These are phyloP conservation scores for Neurospora sublineolata DNA, from an alignment of 495 filamentous ascomycete genomes.

Conservation along the genomic window DNA sequence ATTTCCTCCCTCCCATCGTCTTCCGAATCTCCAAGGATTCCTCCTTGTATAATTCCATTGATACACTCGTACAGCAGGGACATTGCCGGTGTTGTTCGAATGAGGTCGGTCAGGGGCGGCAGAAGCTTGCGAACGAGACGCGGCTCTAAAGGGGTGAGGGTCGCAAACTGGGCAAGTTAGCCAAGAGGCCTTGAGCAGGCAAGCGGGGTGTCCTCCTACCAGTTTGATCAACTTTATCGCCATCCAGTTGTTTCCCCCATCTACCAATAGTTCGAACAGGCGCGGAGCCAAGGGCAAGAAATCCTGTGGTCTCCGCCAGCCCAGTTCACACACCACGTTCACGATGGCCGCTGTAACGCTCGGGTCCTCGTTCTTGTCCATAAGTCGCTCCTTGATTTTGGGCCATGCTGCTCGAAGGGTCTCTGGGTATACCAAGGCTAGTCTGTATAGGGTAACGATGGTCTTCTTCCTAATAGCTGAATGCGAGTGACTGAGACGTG, in stretches of 20 bases:
- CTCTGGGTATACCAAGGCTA: slow-evolving; percentile 90
- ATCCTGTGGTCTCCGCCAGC: slow-evolving; percentile 85
- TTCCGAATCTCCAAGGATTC: slow-evolving; percentile 71
- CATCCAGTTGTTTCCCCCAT: slow-evolving; percentile 98
- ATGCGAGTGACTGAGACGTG: slow-evolving; percentile 75
- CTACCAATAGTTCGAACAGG: slow-evolving; percentile 84
- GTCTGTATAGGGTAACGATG: slow-evolving; percentile 79
- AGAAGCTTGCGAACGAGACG: slow-evolving; percentile 84
- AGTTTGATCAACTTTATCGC: slow-evolving; percentile 98
- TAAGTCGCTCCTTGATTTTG: slow-evolving; percentile 85
- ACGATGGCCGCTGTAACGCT: slow-evolving; percentile 93
- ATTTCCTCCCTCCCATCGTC: slow-evolving; percentile 80
- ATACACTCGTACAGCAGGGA: slow-evolving; percentile 95
- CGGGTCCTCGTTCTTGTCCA: slow-evolving; percentile 79
- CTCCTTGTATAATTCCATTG: slow-evolving; percentile 93
- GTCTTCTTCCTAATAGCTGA: slow-evolving; percentile 85
- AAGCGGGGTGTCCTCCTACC: slow-evolving; percentile 34
- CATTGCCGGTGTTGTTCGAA: slow-evolving; percentile 91
- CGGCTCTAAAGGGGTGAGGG: slow-evolving; percentile 84
- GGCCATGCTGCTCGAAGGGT: slow-evolving; percentile 88
- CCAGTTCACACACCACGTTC: slow-evolving; percentile 93
- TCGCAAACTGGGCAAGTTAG: slow-evolving; percentile 62
- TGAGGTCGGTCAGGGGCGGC: slow-evolving; percentile 85
- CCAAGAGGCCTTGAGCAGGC: neutral
- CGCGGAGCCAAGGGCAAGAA: slow-evolving; percentile 86